Evolutionary conservation across 495 filamentous ascomycete species (phyloP).

Genomic region (Annulohypoxylon stygium): DNA sequence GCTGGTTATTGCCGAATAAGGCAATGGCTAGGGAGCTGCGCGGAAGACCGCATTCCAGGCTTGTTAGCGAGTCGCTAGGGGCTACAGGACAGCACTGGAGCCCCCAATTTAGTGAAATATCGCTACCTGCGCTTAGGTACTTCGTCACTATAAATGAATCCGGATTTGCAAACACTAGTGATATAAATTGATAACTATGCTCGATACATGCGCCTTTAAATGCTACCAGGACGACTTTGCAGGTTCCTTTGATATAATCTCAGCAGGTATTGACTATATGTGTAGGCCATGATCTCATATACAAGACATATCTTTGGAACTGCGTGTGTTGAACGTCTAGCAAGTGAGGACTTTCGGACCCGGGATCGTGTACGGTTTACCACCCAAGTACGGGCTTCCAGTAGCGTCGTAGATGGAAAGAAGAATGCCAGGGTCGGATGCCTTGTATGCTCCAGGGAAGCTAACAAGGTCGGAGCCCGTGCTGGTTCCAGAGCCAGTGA

Average conservation of each 20-base stretch:
- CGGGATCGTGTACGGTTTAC: conserved; percentile 59
- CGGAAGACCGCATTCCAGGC: background rate
- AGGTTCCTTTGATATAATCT: background rate
- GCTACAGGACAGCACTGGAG: background rate
- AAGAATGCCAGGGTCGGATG: conserved; percentile 59
- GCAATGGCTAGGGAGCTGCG: background rate
- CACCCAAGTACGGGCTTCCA: conserved; percentile 53
- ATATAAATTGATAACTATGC: background rate
- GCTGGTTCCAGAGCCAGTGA: conserved; percentile 61
- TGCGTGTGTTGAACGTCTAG: conserved; percentile 11
- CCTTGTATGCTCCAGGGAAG: conserved; percentile 64
- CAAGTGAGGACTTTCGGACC: conserved; percentile 56
- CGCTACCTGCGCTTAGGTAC: background rate
- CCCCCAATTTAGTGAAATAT: background rate
- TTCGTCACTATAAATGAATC: background rate
- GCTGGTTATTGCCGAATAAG: background rate
- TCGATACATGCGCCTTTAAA: background rate
- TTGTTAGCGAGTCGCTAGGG: background rate
- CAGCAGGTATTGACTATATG: background rate
- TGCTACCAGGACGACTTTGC: background rate
- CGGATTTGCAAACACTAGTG: background rate
- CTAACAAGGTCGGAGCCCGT: conserved; percentile 56
- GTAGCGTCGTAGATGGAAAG: conserved; percentile 58
- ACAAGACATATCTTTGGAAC: background rate
- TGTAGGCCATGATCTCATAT: background rate